phyloP scores from a whole-genome alignment of 2,329 filamentous ascomycete genomes.

The Cercospora sesami region DNA sequence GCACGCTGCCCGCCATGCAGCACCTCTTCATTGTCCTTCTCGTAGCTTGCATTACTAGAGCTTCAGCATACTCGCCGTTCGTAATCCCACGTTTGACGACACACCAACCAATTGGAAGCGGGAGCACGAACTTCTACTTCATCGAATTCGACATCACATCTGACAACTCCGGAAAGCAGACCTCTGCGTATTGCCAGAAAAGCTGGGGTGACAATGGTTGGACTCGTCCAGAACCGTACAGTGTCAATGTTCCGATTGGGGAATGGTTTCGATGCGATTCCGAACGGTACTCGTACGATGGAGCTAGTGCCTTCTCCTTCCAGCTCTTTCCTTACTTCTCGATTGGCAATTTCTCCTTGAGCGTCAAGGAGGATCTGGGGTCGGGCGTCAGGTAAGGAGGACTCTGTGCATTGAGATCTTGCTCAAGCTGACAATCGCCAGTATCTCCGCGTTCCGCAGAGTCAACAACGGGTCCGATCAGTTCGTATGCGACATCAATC shows the following conservation, averaged over 20 bases:
- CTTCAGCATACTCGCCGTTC: constrained; percentile 15
- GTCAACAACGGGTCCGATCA: constrained; percentile 1
- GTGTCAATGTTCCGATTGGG: constrained; percentile 26
- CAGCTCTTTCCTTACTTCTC: constrained; percentile 31
- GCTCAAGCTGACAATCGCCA: constrained; percentile 1
- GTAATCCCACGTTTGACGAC: constrained; percentile 22
- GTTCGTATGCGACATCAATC: constrained; percentile 29
- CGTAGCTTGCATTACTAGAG: background rate
- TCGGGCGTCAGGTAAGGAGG: constrained; percentile 14
- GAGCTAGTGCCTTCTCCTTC: constrained; percentile 29
- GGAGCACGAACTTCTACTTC: constrained; percentile 33
- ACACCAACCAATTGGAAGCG: constrained; percentile 34
- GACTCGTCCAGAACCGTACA: constrained; percentile 18
- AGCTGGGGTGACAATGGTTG: constrained; percentile 33
- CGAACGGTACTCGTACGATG: constrained; percentile 11
- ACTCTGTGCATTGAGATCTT: background rate
- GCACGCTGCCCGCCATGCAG: background rate
- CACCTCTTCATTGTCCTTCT: background rate
- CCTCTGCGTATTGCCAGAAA: constrained; percentile 25
- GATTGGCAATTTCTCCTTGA: constrained; percentile 34
- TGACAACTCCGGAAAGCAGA: constrained; percentile 18
- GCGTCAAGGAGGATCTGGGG: constrained; percentile 27
- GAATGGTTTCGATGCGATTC: constrained; percentile 32
- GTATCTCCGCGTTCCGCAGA: background rate
- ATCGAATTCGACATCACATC: constrained; percentile 31